Evolutionary conservation across 208 protist species (phyloP), one percentile per base, ranked within the genome.

Genomic region (Kentomonas sorsogonicus): DNA sequence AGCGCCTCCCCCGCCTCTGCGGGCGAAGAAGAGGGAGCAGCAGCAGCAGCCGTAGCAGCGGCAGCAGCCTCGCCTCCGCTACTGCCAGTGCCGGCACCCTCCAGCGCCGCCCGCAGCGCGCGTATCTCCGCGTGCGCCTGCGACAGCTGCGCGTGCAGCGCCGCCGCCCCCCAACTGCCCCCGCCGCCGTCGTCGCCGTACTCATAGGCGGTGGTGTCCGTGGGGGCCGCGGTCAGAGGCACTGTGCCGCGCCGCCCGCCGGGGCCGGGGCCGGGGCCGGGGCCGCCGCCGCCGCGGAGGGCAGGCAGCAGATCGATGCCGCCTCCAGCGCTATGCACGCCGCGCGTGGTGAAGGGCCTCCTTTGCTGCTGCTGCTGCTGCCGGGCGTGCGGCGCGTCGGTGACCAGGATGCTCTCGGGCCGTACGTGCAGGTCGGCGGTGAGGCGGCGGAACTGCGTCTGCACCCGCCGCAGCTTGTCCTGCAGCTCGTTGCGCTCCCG

Each of bases 401-500:
- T 9, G 63, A 53, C 66, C 82, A n/a, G n/a, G n/a, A n/a, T n/a
- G n/a, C n/a, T n/a, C n/a, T n/a, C n/a, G n/a, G n/a, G n/a, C n/a
- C n/a, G n/a, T n/a, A n/a, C n/a, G n/a, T n/a, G n/a, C n/a, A n/a
- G 68, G 53, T 94, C 84, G 4, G 61, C 64, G n/a, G 50, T 66
- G n/a, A 94, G 60, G 34, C 73, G 72, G 7, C 74, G 77, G 50
- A 91, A 94, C 68, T 94, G 79, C 26, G 77, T 80, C 56, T 84
- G 74, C 46, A 89, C 61, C 6, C 69, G 51, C 26, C 66, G 79
- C 6, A 91, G 69, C 63, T 90, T 91, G 7, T 84, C 79, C 43
- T 74, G 60, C 29, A 79, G 48, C 15, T 86, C 74, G 25, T 72
- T 75, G 18, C 69, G 59, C 44, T 88, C 66, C 11, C 57, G 46